A percentile compares a stretch with the other conserved stretches of the same genome.
Conservation (phyloP, 345 rosid species). For the Pistacia vera region DNA sequence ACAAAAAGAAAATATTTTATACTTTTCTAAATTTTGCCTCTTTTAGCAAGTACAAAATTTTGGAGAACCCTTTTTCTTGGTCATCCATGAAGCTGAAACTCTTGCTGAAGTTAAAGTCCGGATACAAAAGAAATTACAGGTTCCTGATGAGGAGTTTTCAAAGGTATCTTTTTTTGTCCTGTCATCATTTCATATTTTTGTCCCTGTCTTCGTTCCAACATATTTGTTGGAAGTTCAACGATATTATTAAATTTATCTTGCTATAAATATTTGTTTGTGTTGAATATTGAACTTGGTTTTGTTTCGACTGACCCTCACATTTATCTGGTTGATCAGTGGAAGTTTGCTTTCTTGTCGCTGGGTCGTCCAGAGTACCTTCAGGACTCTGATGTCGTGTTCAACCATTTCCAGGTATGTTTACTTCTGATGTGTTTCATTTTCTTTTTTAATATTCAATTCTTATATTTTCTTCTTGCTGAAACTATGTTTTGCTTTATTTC, state of each 20-base stretch:
- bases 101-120: slow-evolving; percentile 75
- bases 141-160: slow-evolving; percentile 88
- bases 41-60: slow-evolving; percentile 89
- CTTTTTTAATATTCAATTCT: background rate
- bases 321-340: slow-evolving; percentile 63
- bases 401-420: slow-evolving; percentile 73
- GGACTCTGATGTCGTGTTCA: slow-evolving; percentile 73
- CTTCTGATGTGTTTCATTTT: background rate
- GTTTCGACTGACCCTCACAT: background rate
- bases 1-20: background rate
- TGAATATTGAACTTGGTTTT: background rate
- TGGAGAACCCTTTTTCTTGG: slow-evolving; percentile 96
- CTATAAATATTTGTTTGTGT: background rate
- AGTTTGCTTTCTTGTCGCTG: slow-evolving; percentile 84
- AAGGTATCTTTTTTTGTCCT: slow-evolving; percentile 50
- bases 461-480: slow-evolving; percentile 3
- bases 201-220: no score
- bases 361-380: slow-evolving; percentile 90
- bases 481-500: background rate
- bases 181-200: background rate
- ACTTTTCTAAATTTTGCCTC: slow-evolving; percentile 15
- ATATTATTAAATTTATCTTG: background rate
- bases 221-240: no score
- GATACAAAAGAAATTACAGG: slow-evolving; percentile 79
- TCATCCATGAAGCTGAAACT: slow-evolving; percentile 89